Conservation (phyloP, 2,329 filamentous ascomycete species). For the Trichoderma sp. region DNA sequence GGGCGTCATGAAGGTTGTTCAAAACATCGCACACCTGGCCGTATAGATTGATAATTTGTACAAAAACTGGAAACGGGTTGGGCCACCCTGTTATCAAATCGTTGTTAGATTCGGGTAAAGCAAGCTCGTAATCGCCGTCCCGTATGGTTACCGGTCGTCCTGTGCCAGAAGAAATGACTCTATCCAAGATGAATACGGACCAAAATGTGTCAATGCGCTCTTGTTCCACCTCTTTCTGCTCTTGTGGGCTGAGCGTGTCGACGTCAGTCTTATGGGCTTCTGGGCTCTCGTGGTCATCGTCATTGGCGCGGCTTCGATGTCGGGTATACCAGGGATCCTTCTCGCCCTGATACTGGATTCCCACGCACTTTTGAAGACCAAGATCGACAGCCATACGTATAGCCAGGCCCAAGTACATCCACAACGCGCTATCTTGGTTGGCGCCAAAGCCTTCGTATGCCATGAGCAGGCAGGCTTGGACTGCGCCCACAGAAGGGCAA, state of each 20-base stretch:
- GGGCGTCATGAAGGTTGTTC: conserved; percentile 75
- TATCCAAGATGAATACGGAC: conserved; percentile 86
- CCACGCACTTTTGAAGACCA: conserved; percentile 80
- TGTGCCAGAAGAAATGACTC: conserved; percentile 85
- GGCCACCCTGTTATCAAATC: conserved; percentile 70
- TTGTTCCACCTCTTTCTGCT: conserved; percentile 71
- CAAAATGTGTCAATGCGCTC: conserved; percentile 87
- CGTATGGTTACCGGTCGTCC: conserved; percentile 81
- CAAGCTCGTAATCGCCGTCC: conserved; percentile 83
- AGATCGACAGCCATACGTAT: conserved; percentile 83
- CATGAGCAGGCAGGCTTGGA: conserved; percentile 81
- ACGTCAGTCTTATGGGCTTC: conserved; percentile 49
- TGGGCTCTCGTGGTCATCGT: conserved; percentile 42
- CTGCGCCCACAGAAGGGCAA: conserved; percentile 79
- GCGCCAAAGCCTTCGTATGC: conserved; percentile 90
- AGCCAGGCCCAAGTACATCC: conserved; percentile 90
- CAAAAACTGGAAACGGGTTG: conserved; percentile 76
- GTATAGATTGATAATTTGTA: conserved; percentile 84
- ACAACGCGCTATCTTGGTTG: conserved; percentile 84
- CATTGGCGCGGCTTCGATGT: conserved; percentile 46
- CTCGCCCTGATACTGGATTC: conserved; percentile 65
- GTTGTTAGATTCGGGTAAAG: conserved; percentile 59
- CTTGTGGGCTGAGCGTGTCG: conserved; percentile 50
- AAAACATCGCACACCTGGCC: conserved; percentile 82
- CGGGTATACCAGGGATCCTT: conserved; percentile 55